A percentile compares a stretch with the other conserved stretches of the same genome.
Conservation (phyloP, 2,329 filamentous ascomycete species). For the Aspergillus fijiensis region DNA sequence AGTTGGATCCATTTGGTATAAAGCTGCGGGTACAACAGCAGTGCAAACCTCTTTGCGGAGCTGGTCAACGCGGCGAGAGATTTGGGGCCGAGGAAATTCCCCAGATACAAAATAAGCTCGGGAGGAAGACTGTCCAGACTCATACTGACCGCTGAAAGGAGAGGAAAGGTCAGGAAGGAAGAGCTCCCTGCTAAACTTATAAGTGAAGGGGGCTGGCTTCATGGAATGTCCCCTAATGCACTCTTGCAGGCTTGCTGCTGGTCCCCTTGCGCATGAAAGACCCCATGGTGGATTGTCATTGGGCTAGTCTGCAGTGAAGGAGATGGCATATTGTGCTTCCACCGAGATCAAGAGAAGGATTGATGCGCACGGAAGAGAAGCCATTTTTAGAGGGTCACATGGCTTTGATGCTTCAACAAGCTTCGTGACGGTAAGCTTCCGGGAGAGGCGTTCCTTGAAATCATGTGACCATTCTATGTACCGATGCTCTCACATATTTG, state of each 20-base stretch:
- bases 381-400: not conserved
- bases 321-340: not conserved
- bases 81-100: not conserved
- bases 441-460: not conserved
- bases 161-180: not conserved
- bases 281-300: not conserved
- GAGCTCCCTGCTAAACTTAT: not conserved
- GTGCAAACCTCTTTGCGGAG: not conserved
- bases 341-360: not conserved
- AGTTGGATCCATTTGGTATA: not conserved
- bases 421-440: not conserved
- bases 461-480: not conserved
- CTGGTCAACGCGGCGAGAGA: not conserved
- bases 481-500: not conserved
- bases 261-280: not conserved
- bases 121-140: not conserved
- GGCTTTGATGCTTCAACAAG: not conserved
- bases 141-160: not conserved
- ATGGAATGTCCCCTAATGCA: not conserved
- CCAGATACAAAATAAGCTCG: not conserved
- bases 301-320: not conserved
- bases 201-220: not conserved
- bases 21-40: not conserved
- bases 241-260: not conserved
- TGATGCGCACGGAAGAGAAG: not conserved